These are phyloP conservation scores for Starmerella stigmatis DNA, from an alignment of 805 yeast species.

Conservation along the genomic window DNA sequence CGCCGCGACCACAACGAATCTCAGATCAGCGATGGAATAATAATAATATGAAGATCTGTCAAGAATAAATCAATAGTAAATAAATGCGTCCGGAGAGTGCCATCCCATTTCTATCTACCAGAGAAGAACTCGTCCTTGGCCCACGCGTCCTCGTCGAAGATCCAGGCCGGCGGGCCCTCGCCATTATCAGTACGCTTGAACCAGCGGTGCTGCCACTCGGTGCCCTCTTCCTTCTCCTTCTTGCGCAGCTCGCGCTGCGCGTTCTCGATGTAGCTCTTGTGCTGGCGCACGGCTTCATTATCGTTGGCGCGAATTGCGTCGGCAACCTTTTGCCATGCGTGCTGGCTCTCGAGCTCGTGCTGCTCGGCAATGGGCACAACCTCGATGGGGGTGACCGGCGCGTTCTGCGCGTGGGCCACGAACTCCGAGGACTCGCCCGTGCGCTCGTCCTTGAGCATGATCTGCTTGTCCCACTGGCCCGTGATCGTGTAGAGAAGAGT, in stretches of 20 bases:
- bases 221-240: slow-evolving; percentile 54
- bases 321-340: slow-evolving; percentile 85
- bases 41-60: too few relatives aligned
- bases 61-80: too few relatives aligned
- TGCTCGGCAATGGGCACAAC: slow-evolving; percentile 82
- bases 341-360: slow-evolving; percentile 69
- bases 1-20: too few relatives aligned
- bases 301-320: slow-evolving; percentile 70
- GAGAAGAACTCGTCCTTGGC: slow-evolving; percentile 24
- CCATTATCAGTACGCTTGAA: slow-evolving; percentile 37
- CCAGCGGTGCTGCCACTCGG: slow-evolving; percentile 73
- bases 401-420: slow-evolving; percentile 30
- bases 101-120: slow-evolving; percentile 6
- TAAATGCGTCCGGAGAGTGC: neutral
- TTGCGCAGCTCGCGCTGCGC: slow-evolving; percentile 74
- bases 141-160: slow-evolving; percentile 24
- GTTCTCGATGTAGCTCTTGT: slow-evolving; percentile 72
- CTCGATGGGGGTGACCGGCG: slow-evolving; percentile 39
- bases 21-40: too few relatives aligned
- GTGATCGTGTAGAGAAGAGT: slow-evolving; percentile 62
- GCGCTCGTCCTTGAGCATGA: slow-evolving; percentile 44
- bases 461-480: slow-evolving; percentile 78
- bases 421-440: slow-evolving; percentile 30
- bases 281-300: slow-evolving; percentile 60
- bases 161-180: slow-evolving; percentile 23